These are phyloP conservation scores for Coemansia sp. DNA, from an alignment of 192 early-diverging fungal species.

Conservation along the genomic window DNA sequence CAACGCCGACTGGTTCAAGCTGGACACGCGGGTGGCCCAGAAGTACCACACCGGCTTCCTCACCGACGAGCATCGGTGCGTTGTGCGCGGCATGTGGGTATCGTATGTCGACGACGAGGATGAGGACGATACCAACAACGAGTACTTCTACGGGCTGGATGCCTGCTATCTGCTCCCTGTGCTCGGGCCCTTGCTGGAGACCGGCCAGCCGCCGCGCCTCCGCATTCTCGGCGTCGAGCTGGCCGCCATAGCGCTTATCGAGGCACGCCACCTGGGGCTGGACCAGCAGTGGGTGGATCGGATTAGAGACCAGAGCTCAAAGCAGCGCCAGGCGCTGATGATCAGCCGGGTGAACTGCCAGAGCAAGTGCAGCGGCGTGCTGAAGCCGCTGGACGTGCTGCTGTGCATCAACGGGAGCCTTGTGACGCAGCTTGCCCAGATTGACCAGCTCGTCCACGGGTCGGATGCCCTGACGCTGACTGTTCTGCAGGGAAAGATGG, in stretches of 20 bases:
- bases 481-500: slow-evolving; percentile 64
- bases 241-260: slow-evolving; percentile 59
- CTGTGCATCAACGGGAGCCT: slow-evolving; percentile 60
- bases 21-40: slow-evolving; percentile 23
- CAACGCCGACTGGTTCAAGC: slow-evolving; percentile 24
- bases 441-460: slow-evolving; percentile 54
- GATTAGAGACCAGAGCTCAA: slow-evolving; percentile 47
- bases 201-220: slow-evolving; percentile 55
- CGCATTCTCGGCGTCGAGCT: slow-evolving; percentile 65
- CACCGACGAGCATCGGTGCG: slow-evolving; percentile 17
- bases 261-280: slow-evolving; percentile 63
- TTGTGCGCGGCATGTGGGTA: slow-evolving; percentile 34
- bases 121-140: slow-evolving; percentile 8
- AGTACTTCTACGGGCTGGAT: slow-evolving; percentile 52
- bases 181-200: slow-evolving; percentile 19
- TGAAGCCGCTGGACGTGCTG: slow-evolving; percentile 65
- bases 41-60: slow-evolving; percentile 28
- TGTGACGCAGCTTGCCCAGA: slow-evolving; percentile 59
- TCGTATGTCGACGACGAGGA: slow-evolving; percentile 42
- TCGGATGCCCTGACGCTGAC: slow-evolving; percentile 54
- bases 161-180: slow-evolving; percentile 52
- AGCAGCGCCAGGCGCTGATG: slow-evolving; percentile 57
- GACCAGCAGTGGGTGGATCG: slow-evolving; percentile 59
- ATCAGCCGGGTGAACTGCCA: slow-evolving; percentile 11
- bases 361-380: slow-evolving; percentile 32